A percentile compares a stretch with the other conserved stretches of the same genome.
phyloP scores from a whole-genome alignment of 2,329 filamentous ascomycete species.

The Eutypella sp. region DNA sequence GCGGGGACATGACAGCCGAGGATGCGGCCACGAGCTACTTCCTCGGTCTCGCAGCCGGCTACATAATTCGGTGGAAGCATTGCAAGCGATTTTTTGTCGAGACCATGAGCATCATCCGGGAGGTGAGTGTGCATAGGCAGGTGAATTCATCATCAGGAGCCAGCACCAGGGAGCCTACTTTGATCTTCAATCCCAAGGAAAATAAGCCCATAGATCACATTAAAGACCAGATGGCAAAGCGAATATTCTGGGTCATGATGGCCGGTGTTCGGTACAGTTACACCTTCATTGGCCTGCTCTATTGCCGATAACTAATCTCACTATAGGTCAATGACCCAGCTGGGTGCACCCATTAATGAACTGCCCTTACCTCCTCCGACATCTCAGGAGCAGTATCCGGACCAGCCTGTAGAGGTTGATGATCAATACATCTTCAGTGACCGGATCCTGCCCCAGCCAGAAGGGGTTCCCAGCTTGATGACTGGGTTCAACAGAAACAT shows the following conservation, averaged over 20 bases:
- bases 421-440: slow-evolving; percentile 73
- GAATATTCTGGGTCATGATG: slow-evolving; percentile 81
- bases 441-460: slow-evolving; percentile 65
- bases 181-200: slow-evolving; percentile 33
- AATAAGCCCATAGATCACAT: slow-evolving; percentile 59
- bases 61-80: slow-evolving; percentile 63
- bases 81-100: slow-evolving; percentile 69
- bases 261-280: slow-evolving; percentile 57
- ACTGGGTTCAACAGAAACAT: slow-evolving; percentile 79
- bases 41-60: slow-evolving; percentile 59
- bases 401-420: slow-evolving; percentile 75
- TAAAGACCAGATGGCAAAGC: slow-evolving; percentile 67
- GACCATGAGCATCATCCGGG: slow-evolving; percentile 62
- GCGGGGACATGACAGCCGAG: slow-evolving; percentile 51
- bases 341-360: slow-evolving; percentile 67
- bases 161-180: slow-evolving; percentile 25
- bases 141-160: slow-evolving; percentile 28
- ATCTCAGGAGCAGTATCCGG: slow-evolving; percentile 69
- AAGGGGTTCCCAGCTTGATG: slow-evolving; percentile 63
- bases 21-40: slow-evolving; percentile 74
- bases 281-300: not conserved
- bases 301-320: slow-evolving; percentile 10
- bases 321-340: slow-evolving; percentile 66
- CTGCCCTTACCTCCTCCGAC: slow-evolving; percentile 73
- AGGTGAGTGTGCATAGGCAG: slow-evolving; percentile 60